Evolutionary conservation across 257 asterid species (phyloP).

Genomic region (Solanum acaule): DNA sequence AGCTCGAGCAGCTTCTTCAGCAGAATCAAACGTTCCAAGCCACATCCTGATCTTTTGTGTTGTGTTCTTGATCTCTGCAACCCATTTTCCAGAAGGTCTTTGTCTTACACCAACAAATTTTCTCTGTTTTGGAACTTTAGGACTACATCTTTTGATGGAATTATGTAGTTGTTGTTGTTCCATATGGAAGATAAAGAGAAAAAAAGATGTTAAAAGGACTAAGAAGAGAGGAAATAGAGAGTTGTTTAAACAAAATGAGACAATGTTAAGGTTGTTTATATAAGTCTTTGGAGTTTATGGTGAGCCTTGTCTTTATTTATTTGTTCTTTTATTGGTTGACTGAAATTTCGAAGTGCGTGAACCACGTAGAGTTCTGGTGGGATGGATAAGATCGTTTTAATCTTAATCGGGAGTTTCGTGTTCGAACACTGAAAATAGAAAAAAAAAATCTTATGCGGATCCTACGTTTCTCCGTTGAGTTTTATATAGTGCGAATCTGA

Average conservation of each 20-base stretch:
- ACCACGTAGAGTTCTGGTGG: neutral
- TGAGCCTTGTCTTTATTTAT: conserved; percentile 17
- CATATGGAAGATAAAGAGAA: neutral
- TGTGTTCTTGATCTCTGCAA: conserved; percentile 83
- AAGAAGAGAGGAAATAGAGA: neutral
- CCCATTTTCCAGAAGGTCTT: conserved; percentile 88
- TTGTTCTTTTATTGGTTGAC: conserved; percentile 39
- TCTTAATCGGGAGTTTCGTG: fast-evolving
- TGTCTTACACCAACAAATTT: conserved; percentile 83
- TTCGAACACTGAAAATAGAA: neutral
- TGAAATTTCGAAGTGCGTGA: conserved; percentile 34
- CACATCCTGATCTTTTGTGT: conserved; percentile 89
- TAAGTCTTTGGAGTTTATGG: conserved; percentile 14
- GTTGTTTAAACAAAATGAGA: conserved; percentile 17
- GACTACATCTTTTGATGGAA: neutral
- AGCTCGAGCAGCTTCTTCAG: conserved; percentile 86
- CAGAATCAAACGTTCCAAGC: conserved; percentile 82
- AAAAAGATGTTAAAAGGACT: neutral
- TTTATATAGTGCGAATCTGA: fast-evolving
- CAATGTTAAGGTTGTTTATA: conserved; percentile 13
- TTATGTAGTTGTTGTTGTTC: neutral
- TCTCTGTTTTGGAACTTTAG: conserved; percentile 11
- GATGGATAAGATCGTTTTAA: neutral
- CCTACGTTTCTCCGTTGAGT: neutral
- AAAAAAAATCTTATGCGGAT: neutral